phyloP scores from a whole-genome alignment of 177 flowering plant genomes.

The Tripterygium wilfordii region DNA sequence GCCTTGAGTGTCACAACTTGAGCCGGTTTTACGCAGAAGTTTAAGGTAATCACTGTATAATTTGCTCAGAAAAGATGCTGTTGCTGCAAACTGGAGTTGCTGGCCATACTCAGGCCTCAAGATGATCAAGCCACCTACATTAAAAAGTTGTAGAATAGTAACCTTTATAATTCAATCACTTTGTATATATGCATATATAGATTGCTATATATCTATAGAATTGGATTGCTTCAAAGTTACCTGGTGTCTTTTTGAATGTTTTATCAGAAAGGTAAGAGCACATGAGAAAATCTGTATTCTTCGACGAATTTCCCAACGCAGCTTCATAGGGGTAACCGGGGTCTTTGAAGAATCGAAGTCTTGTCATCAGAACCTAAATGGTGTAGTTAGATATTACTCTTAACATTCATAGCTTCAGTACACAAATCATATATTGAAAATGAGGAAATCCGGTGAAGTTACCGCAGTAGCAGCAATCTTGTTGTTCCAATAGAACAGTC shows the following conservation, averaged over 20 bases:
- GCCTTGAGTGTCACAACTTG: slow-evolving; percentile 21
- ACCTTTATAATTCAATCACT: too few relatives aligned
- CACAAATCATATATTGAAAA: too few relatives aligned
- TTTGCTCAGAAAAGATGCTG: slow-evolving; percentile 61
- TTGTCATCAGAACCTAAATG: slow-evolving; percentile 49
- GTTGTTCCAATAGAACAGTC: slow-evolving; percentile 61
- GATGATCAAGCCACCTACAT: slow-evolving; percentile 57
- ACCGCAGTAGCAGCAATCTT: slow-evolving; percentile 53
- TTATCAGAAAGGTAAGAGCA: slow-evolving; percentile 47
- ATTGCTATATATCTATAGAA: too few relatives aligned
- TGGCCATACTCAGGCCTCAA: slow-evolving; percentile 29
- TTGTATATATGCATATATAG: too few relatives aligned
- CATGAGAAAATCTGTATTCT: slow-evolving; percentile 33
- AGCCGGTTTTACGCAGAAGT: slow-evolving; percentile 22
- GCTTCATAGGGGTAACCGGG: slow-evolving; percentile 54
- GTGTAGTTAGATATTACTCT: neutral
- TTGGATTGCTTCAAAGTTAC: too few relatives aligned
- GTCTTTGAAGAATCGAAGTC: slow-evolving; percentile 43
- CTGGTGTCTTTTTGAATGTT: slow-evolving; percentile 30
- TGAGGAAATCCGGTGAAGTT: too few relatives aligned
- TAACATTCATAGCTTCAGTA: neutral
- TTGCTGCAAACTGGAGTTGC: slow-evolving; percentile 55
- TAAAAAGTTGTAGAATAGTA: too few relatives aligned
- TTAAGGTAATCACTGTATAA: slow-evolving; percentile 60
- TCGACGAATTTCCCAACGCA: slow-evolving; percentile 22